A percentile compares a stretch with the other conserved stretches of the same genome.
Conservation (phyloP, 192 early-diverging fungal species). For the Umbelopsis ramanniana region DNA sequence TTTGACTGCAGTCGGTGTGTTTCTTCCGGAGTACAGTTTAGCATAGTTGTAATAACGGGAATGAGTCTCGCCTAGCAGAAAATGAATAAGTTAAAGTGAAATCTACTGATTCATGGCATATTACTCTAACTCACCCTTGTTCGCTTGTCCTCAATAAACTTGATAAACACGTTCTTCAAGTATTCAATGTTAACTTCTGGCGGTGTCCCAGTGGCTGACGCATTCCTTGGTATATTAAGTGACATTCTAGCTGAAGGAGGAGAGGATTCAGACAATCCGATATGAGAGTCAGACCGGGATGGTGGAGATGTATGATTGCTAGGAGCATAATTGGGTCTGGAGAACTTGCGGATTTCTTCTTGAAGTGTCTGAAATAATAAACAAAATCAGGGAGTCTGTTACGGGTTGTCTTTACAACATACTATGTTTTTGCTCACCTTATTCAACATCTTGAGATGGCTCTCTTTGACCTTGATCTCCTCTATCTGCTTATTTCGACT, state of each 20-base stretch:
- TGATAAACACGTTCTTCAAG: slow-evolving; percentile 71
- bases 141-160: slow-evolving; percentile 75
- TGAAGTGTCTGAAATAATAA: slow-evolving; percentile 63
- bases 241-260: slow-evolving; percentile 12
- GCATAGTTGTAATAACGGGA: slow-evolving; percentile 66
- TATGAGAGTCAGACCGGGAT: neutral
- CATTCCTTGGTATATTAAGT: neutral
- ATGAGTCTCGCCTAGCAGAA: slow-evolving; percentile 59
- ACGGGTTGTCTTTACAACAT: neutral
- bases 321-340: slow-evolving; percentile 35
- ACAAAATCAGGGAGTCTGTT: neutral
- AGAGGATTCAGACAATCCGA: neutral
- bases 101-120: neutral
- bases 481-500: slow-evolving; percentile 65
- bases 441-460: slow-evolving; percentile 69
- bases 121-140: slow-evolving; percentile 58
- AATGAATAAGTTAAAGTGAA: neutral
- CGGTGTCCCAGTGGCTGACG: neutral
- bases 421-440: slow-evolving; percentile 53
- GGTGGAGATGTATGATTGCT: neutral
- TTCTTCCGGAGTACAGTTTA: slow-evolving; percentile 75
- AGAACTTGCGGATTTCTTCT: slow-evolving; percentile 79
- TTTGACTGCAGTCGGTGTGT: slow-evolving; percentile 48
- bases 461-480: slow-evolving; percentile 68
- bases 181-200: slow-evolving; percentile 68